These are phyloP conservation scores for Plasmodium adleri DNA, from an alignment of 169 alveolate species.

Conservation along the genomic window DNA sequence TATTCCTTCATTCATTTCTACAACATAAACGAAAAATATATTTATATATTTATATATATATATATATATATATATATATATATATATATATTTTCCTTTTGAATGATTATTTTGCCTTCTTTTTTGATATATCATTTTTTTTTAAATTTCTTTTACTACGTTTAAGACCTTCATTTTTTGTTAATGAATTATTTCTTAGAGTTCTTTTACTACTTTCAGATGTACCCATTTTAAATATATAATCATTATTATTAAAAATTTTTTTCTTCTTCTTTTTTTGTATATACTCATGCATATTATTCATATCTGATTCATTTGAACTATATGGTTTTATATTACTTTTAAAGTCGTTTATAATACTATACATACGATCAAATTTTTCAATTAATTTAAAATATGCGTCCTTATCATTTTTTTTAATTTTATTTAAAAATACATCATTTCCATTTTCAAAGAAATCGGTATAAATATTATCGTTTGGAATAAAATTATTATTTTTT, in stretches of 20 bases:
- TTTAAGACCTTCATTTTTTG: constrained; percentile 13
- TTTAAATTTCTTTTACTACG: constrained; percentile 42
- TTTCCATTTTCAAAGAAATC: constrained; percentile 73
- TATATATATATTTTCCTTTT: background rate
- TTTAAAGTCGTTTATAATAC: constrained; percentile 61
- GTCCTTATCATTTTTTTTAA: constrained; percentile 58
- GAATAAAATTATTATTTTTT: constrained; percentile 59
- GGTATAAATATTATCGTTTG: constrained; percentile 62
- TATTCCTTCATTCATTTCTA: no score
- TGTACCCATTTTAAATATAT: constrained; percentile 16
- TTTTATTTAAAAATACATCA: constrained; percentile 61
- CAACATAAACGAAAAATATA: no score
- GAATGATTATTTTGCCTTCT: constrained; percentile 1
- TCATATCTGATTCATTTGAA: constrained; percentile 13
- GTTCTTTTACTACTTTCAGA: constrained; percentile 1
- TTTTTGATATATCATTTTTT: constrained; percentile 21
- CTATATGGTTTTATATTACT: constrained; percentile 13
- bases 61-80: no score
- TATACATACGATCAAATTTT: constrained; percentile 71
- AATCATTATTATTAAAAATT: constrained; percentile 13
- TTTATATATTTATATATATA: no score
- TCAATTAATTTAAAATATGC: constrained; percentile 63
- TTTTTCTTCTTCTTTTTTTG: constrained; percentile 31
- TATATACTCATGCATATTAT: constrained; percentile 8
- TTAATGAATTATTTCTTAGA: constrained; percentile 19